Evolutionary conservation across 2,329 filamentous ascomycete species (phyloP).

Genomic region (Aureobasidium mangrovei): DNA sequence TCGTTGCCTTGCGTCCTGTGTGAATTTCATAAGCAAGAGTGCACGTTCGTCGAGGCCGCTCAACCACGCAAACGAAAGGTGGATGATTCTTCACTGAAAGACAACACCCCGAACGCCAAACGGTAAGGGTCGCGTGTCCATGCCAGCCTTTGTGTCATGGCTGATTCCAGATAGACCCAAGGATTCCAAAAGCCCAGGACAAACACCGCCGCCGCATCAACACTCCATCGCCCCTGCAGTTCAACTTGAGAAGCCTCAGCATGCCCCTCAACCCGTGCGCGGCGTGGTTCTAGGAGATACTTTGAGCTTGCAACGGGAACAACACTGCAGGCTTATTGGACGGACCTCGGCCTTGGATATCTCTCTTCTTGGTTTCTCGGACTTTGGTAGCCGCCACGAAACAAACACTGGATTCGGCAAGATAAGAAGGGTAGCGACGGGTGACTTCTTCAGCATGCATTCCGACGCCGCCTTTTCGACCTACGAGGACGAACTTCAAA

Average conservation of each 20-base stretch:
- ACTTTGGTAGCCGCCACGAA: slow-evolving; percentile 74
- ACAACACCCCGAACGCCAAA: slow-evolving; percentile 20
- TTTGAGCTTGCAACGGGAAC: slow-evolving; percentile 65
- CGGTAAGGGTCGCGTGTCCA: slow-evolving; percentile 16
- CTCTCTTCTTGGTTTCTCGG: slow-evolving; percentile 70
- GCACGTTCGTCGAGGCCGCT: slow-evolving; percentile 68
- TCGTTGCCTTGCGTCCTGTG: slow-evolving; percentile 65
- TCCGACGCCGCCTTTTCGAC: slow-evolving; percentile 65
- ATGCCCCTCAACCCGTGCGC: slow-evolving; percentile 10
- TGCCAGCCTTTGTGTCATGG: background rate
- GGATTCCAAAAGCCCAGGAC: slow-evolving; percentile 9
- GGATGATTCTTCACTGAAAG: slow-evolving; percentile 41
- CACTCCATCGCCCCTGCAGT: background rate
- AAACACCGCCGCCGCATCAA: slow-evolving; percentile 8
- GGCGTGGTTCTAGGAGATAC: slow-evolving; percentile 32
- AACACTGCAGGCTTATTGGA: slow-evolving; percentile 76
- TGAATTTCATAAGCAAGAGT: slow-evolving; percentile 68
- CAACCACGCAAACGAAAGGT: slow-evolving; percentile 73
- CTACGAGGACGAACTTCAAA: slow-evolving; percentile 59
- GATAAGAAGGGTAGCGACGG: slow-evolving; percentile 65
- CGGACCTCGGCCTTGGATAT: slow-evolving; percentile 77
- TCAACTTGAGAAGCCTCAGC: slow-evolving; percentile 13
- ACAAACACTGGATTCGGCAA: slow-evolving; percentile 56
- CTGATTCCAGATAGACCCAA: slow-evolving; percentile 3
- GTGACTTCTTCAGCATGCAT: slow-evolving; percentile 72